Evolutionary conservation across 768 basidiomycete species (phyloP), one percentile per base, ranked within the genome.

Genomic region (Suillus plorans): DNA sequence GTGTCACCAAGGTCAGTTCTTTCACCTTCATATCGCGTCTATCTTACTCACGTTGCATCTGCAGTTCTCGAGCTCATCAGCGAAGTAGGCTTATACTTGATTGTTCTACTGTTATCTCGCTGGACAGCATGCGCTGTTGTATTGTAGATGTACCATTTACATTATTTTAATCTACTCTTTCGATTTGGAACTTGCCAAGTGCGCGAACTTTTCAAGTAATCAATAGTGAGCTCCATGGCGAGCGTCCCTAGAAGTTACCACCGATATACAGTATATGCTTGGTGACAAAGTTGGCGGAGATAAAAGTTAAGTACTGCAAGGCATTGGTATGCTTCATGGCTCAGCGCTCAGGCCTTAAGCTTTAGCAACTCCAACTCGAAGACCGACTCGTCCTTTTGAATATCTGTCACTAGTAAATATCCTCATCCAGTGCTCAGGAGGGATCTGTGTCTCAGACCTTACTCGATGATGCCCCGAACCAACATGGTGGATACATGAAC

Each of bases 1-100:
- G 84, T 41, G 88, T 89, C 65, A 89, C 89, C 69, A 89, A 89
- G 80, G 79, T 78, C 56, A 36, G 70, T 65, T 42, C 36, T 25
- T 20, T 28, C 2, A 3, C 12, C 34, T 42, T 31, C 41, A 6
- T 61, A 25, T 10, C 14, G 13, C 18, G 18, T 25, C 25, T 12
- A 12, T 55, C 13, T 44, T 61, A 66, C 68, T 69, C 64, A 63
- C 63, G 61, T 69, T 60, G 52, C 66, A 60, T 0, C 22, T 58
- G 1, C 45, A 82, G 79, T 82, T 82, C 75, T 82, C 81, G 56
- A 78, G 80, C 65, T 80, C 81, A 8, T 76, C 78, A 12, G 74
- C 81, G n/a, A 80, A 82, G 66, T 82, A 81, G 69, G 72, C 44
- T 44, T 16, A 52, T 45, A 3, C 31, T 52, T 53, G 66, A 49